Evolutionary conservation across 345 rosid genomes (phyloP).

Genomic region (Rhodamnia argentea): DNA sequence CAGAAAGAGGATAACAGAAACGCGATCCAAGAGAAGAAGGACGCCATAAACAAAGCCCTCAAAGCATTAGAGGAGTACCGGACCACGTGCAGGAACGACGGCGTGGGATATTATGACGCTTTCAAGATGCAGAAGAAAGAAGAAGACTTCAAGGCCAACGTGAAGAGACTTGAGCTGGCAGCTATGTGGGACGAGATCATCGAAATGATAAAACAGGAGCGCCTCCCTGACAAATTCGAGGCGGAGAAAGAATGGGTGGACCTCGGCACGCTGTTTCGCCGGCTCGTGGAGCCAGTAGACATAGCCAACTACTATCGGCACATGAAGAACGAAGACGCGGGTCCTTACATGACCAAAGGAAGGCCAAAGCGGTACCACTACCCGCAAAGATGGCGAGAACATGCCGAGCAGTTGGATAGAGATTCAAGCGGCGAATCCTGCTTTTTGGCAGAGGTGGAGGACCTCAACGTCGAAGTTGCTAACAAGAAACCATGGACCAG

Average conservation of each 20-base stretch:
- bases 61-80: slow-evolving; percentile 20
- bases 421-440: slow-evolving; percentile 33
- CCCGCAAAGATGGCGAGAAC: slow-evolving; percentile 60
- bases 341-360: slow-evolving; percentile 44
- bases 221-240: slow-evolving; percentile 64
- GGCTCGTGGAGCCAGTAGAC: slow-evolving; percentile 62
- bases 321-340: slow-evolving; percentile 65
- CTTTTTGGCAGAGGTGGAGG: slow-evolving; percentile 83
- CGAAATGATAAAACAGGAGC: slow-evolving; percentile 47
- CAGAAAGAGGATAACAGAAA: slow-evolving; percentile 24
- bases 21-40: slow-evolving; percentile 4
- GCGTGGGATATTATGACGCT: slow-evolving; percentile 49
- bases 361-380: slow-evolving; percentile 60
- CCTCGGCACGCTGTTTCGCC: slow-evolving; percentile 41
- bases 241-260: slow-evolving; percentile 20
- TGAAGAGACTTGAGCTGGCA: slow-evolving; percentile 55
- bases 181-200: slow-evolving; percentile 56
- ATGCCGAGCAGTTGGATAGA: slow-evolving; percentile 2
- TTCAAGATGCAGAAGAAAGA: slow-evolving; percentile 28
- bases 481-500: neutral
- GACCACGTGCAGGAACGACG: slow-evolving; percentile 11
- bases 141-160: slow-evolving; percentile 59
- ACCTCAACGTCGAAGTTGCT: slow-evolving; percentile 17
- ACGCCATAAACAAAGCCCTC: slow-evolving; percentile 7
- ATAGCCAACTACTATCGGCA: slow-evolving; percentile 71